phyloP scores from a whole-genome alignment of 2,329 filamentous ascomycete genomes.

The Diaporthe eres region DNA sequence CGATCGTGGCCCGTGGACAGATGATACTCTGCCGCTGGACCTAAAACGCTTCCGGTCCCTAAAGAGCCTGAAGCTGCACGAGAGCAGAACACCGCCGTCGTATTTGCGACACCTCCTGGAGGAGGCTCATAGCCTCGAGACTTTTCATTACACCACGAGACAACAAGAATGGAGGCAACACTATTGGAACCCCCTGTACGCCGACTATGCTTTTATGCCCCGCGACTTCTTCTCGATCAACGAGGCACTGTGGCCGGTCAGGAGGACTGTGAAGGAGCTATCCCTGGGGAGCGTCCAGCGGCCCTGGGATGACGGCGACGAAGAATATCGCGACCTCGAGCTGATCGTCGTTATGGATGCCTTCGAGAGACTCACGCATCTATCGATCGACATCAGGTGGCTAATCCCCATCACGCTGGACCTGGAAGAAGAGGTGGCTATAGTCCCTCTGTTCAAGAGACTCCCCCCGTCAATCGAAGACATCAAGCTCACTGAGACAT shows the following conservation, averaged over 20 bases:
- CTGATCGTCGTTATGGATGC: not conserved
- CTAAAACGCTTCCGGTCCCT: not conserved
- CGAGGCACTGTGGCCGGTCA: not conserved
- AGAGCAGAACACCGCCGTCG: not conserved
- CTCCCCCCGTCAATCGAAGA: constrained; percentile 4
- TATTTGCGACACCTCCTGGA: not conserved
- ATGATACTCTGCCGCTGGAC: not conserved
- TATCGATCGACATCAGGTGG: constrained; percentile 6
- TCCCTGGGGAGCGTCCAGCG: not conserved
- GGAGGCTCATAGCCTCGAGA: constrained; percentile 8
- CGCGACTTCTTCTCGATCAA: not conserved
- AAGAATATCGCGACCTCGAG: constrained; percentile 1
- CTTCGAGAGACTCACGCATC: not conserved
- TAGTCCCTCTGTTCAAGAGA: not conserved
- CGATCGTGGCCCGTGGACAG: not conserved
- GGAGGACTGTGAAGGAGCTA: not conserved
- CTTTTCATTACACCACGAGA: not conserved
- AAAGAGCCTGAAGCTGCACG: constrained; percentile 5
- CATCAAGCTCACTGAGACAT: constrained; percentile 4
- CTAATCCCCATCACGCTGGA: not conserved
- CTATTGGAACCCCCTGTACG: not conserved
- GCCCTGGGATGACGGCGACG: not conserved
- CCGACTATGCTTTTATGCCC: not conserved
- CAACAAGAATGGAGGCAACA: constrained; percentile 12
- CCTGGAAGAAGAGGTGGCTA: not conserved